These are phyloP conservation scores for Taiozyma onychis DNA, from an alignment of 1,139 yeast species.

Conservation along the genomic window DNA sequence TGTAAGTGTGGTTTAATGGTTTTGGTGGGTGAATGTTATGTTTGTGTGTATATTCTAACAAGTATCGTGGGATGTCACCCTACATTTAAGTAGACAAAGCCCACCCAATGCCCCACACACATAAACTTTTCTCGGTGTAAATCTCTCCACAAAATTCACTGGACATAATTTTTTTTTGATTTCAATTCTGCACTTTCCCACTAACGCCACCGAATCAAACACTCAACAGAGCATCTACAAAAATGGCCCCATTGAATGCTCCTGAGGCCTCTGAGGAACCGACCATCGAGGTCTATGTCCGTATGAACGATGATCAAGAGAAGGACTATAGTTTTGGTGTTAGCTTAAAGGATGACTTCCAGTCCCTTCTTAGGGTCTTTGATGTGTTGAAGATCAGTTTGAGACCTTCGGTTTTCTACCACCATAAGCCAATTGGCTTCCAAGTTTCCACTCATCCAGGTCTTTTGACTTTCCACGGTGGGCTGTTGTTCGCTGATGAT, in stretches of 20 bases:
- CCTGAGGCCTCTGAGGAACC: slow-evolving; percentile 12
- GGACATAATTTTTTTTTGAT: background rate
- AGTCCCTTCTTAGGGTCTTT: slow-evolving; percentile 52
- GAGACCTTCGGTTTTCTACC: slow-evolving; percentile 74
- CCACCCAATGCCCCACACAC: background rate
- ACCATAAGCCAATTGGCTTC: slow-evolving; percentile 59
- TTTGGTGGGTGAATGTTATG: no score
- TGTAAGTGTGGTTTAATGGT: no score
- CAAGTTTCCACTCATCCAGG: slow-evolving; percentile 77
- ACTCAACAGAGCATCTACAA: background rate
- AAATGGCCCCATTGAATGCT: background rate
- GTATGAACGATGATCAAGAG: slow-evolving; percentile 80
- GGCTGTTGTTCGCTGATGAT: slow-evolving; percentile 58
- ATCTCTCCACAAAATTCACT: background rate
- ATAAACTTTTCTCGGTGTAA: background rate
- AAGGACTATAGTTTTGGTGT: slow-evolving; percentile 88
- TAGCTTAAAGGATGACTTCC: slow-evolving; percentile 48
- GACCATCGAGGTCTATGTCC: slow-evolving; percentile 65
- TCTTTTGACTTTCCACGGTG: slow-evolving; percentile 76
- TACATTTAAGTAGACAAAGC: no score
- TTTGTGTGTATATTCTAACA: no score
- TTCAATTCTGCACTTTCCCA: background rate
- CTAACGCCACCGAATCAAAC: background rate
- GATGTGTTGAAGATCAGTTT: slow-evolving; percentile 64
- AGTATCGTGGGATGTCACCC: no score